phyloP scores from a whole-genome alignment of 2,329 filamentous ascomycete species.

The Cladobotryum mycophilum region DNA sequence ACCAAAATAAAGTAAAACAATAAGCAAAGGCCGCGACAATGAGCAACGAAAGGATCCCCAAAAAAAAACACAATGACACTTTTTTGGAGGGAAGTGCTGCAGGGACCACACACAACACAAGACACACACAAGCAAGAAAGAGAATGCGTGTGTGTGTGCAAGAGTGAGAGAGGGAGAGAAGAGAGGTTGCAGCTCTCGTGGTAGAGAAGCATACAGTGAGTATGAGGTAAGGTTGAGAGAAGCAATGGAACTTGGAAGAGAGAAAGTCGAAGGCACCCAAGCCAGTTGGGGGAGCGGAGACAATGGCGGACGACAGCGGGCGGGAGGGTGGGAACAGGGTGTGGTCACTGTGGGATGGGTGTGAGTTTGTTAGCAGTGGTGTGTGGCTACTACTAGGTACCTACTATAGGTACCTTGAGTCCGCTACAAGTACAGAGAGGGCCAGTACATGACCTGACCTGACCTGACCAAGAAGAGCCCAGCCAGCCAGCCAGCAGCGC shows the following conservation, averaged over 20 bases:
- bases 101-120: not conserved
- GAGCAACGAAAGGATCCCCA: slow-evolving; percentile 7
- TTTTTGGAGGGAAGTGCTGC: slow-evolving; percentile 1
- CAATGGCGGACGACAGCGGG: slow-evolving; percentile 24
- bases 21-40: slow-evolving; percentile 16
- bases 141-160: slow-evolving; percentile 6
- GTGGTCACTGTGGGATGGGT: not conserved
- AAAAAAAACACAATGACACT: slow-evolving; percentile 3
- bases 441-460: too few species aligned
- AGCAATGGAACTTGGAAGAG: slow-evolving; percentile 18
- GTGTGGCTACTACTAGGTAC: too few species aligned
- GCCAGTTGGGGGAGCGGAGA: slow-evolving; percentile 26
- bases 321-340: slow-evolving; percentile 19
- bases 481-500: too few species aligned
- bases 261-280: slow-evolving; percentile 14
- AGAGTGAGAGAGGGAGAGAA: slow-evolving; percentile 10
- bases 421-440: too few species aligned
- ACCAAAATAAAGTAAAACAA: slow-evolving; percentile 15
- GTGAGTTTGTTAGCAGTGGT: too few species aligned
- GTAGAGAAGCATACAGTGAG: slow-evolving; percentile 7
- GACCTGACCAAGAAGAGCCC: too few species aligned
- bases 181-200: slow-evolving; percentile 23
- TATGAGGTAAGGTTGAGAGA: slow-evolving; percentile 17
- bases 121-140: not conserved
- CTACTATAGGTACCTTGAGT: too few species aligned